A percentile compares a stretch with the other conserved stretches of the same genome.
These are phyloP conservation scores for Pulveroboletus sp. DNA, from an alignment of 768 basidiomycete species.

Conservation along the genomic window DNA sequence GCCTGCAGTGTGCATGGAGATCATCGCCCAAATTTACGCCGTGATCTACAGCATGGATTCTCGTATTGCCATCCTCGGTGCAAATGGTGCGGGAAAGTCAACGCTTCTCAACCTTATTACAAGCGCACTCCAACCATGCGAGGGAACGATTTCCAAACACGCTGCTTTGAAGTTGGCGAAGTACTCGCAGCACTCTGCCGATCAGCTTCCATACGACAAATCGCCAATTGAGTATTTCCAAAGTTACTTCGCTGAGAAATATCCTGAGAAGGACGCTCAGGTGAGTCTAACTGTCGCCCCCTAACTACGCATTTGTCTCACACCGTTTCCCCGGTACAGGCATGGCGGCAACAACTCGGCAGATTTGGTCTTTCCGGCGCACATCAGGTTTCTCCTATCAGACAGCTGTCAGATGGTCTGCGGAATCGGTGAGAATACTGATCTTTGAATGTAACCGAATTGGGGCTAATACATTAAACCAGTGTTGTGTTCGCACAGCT, in stretches of 20 bases:
- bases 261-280: conserved; percentile 89
- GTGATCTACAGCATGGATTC: conserved; percentile 74
- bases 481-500: conserved; percentile 96
- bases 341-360: conserved; percentile 93
- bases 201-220: conserved; percentile 94
- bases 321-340: conserved; percentile 41
- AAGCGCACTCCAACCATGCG: conserved; percentile 68
- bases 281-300: conserved; percentile 29
- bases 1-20: conserved; percentile 2
- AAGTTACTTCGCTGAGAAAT: conserved; percentile 70
- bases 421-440: conserved; percentile 72
- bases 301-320: conserved; percentile 10
- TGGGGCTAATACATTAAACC: conserved; percentile 16
- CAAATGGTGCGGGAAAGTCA: conserved; percentile 94
- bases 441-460: conserved; percentile 5
- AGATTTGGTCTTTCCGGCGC: conserved; percentile 93
- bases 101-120: conserved; percentile 92
- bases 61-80: conserved; percentile 92
- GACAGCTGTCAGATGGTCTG: conserved; percentile 92
- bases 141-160: conserved; percentile 90
- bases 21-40: conserved; percentile 3
- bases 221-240: conserved; percentile 95
- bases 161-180: conserved; percentile 91
- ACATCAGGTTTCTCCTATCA: conserved; percentile 93
- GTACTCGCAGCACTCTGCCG: conserved; percentile 98